phyloP scores from a whole-genome alignment of 1,139 yeast species.

The Magnusiomyces clavatus region DNA sequence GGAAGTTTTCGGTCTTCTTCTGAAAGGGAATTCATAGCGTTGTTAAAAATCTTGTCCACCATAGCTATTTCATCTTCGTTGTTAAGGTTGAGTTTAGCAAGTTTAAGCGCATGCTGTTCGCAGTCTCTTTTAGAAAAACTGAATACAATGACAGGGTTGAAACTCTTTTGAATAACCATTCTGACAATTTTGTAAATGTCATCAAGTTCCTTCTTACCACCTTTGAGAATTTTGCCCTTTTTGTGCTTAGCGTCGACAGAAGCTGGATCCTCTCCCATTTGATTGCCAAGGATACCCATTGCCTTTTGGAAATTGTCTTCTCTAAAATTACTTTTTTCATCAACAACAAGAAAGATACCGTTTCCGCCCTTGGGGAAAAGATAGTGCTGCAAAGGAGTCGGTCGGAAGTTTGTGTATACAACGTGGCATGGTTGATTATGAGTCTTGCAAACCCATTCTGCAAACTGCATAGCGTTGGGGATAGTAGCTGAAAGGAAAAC shows the following conservation, averaged over 20 bases:
- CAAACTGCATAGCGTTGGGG: slow-evolving; percentile 97
- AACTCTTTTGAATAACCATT: slow-evolving; percentile 93
- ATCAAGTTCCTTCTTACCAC: slow-evolving; percentile 57
- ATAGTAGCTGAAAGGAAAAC: slow-evolving; percentile 90
- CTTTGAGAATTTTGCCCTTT: slow-evolving; percentile 81
- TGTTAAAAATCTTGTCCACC: slow-evolving; percentile 76
- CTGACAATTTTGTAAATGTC: slow-evolving; percentile 95
- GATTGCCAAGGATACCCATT: slow-evolving; percentile 85
- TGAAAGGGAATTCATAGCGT: slow-evolving; percentile 80
- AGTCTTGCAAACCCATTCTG: slow-evolving; percentile 95
- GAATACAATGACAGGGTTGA: slow-evolving; percentile 96
- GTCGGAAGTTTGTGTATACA: slow-evolving; percentile 97
- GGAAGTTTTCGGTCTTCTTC: slow-evolving; percentile 89
- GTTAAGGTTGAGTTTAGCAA: slow-evolving; percentile 92
- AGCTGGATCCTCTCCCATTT: slow-evolving; percentile 72
- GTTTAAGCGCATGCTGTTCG: slow-evolving; percentile 84
- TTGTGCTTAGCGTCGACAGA: slow-evolving; percentile 29
- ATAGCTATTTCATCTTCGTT: slow-evolving; percentile 88
- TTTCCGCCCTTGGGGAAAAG: slow-evolving; percentile 96
- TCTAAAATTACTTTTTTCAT: slow-evolving; percentile 90
- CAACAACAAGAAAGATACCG: slow-evolving; percentile 95
- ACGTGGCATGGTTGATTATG: slow-evolving; percentile 97
- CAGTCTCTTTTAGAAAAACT: slow-evolving; percentile 96
- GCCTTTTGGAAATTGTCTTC: slow-evolving; percentile 98
- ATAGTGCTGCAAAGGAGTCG: slow-evolving; percentile 96